phyloP scores from a whole-genome alignment of 176 grass and related monocot genomes.

The Elaeis guineensis region DNA sequence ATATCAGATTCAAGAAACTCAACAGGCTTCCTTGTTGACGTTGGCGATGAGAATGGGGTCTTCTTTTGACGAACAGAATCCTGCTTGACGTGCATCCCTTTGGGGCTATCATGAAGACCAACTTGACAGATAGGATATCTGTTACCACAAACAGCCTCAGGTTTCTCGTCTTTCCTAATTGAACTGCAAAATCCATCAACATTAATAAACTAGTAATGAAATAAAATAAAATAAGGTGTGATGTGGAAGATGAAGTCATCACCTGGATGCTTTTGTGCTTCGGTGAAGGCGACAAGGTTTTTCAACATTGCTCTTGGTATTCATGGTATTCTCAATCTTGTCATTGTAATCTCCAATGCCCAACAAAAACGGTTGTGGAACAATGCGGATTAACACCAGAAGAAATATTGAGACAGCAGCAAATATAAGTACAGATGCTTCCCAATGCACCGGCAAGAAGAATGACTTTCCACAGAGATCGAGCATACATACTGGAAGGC shows the following conservation, averaged over 20 bases:
- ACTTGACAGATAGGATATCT: conserved; percentile 24
- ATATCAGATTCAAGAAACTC: conserved; percentile 27
- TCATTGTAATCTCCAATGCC: conserved; percentile 38
- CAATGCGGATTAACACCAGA: conserved; percentile 36
- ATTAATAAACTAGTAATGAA: conserved; percentile 8
- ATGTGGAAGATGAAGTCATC: not conserved
- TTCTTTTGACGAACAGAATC: conserved; percentile 32
- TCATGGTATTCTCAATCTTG: conserved; percentile 32
- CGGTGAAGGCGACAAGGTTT: conserved; percentile 42
- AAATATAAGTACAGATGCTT: conserved; percentile 39
- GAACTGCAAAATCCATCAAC: conserved; percentile 44
- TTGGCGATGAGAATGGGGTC: conserved; percentile 18
- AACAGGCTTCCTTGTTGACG: conserved; percentile 24
- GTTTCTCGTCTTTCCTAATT: conserved; percentile 47
- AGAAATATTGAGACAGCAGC: conserved; percentile 36
- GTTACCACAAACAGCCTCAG: conserved; percentile 26
- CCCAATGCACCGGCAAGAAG: conserved; percentile 41
- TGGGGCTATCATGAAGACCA: conserved; percentile 27
- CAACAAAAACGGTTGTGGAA: conserved; percentile 30
- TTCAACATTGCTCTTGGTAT: conserved; percentile 27
- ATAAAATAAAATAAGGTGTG: conserved; percentile 1
- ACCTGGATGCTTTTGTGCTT: conserved; percentile 69
- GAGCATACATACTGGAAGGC: conserved; percentile 53
- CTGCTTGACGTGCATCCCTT: conserved; percentile 28
- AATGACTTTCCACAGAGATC: conserved; percentile 60